Evolutionary conservation across 169 alveolate species (phyloP).

Genomic region (Babesia ovata): DNA sequence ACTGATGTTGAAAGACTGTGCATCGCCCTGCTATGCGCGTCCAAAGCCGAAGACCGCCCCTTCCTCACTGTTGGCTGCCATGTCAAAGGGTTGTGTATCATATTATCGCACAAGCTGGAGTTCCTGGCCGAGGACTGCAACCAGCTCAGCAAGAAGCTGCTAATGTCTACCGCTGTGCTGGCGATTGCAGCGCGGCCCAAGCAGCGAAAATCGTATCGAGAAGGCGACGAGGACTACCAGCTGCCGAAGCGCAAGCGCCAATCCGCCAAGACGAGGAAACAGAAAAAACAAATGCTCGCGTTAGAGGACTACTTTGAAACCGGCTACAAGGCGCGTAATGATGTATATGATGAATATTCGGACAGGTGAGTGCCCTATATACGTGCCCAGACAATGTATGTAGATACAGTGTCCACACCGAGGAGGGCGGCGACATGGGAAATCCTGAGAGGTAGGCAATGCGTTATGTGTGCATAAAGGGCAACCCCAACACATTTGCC

Average conservation of each 20-base stretch:
- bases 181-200: slow-evolving; percentile 23
- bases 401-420: slow-evolving; percentile 6
- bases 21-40: slow-evolving; percentile 42
- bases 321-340: not conserved
- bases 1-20: slow-evolving; percentile 43
- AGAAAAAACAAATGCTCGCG: slow-evolving; percentile 24
- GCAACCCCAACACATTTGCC: too few species aligned
- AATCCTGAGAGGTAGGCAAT: too few species aligned
- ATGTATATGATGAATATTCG: not conserved
- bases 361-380: not conserved
- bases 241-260: slow-evolving; percentile 24
- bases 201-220: slow-evolving; percentile 28
- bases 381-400: slow-evolving; percentile 1
- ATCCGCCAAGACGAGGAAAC: not conserved
- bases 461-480: not conserved
- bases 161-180: slow-evolving; percentile 1
- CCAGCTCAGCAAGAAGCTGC: slow-evolving; percentile 10
- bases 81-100: slow-evolving; percentile 59
- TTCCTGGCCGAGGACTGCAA: slow-evolving; percentile 21
- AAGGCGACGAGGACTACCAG: slow-evolving; percentile 35
- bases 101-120: slow-evolving; percentile 34
- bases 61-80: slow-evolving; percentile 54
- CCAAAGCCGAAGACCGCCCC: slow-evolving; percentile 42
- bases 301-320: slow-evolving; percentile 25
- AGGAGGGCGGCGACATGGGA: not conserved